phyloP scores from a whole-genome alignment of 495 filamentous ascomycete species.

The Neurospora intermedia region DNA sequence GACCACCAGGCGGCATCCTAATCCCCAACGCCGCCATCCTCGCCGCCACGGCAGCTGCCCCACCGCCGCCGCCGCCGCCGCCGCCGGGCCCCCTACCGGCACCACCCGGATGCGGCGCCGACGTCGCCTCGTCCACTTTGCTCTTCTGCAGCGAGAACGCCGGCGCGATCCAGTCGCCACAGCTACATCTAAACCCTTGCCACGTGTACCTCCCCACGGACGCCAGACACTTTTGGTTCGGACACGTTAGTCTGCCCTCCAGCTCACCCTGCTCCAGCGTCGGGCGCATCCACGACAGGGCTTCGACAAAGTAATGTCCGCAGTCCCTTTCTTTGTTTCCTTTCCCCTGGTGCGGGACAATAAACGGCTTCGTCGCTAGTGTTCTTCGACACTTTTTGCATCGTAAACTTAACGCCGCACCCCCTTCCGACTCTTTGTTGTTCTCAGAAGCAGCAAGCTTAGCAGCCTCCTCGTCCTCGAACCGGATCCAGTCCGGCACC shows the following conservation, averaged over 20 bases:
- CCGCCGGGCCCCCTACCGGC: not conserved
- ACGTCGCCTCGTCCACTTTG: conserved; percentile 62
- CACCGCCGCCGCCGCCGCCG: not conserved
- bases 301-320: conserved; percentile 80
- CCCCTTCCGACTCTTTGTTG: conserved; percentile 5
- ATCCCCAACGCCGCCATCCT: conserved; percentile 21
- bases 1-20: conserved; percentile 21
- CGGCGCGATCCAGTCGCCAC: conserved; percentile 83
- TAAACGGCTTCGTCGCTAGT: conserved; percentile 31
- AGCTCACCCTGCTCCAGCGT: conserved; percentile 66
- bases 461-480: conserved; percentile 61
- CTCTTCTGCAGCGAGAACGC: conserved; percentile 75
- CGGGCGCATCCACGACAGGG: conserved; percentile 85
- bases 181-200: conserved; percentile 91
- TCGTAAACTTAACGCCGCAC: conserved; percentile 35
- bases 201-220: conserved; percentile 90
- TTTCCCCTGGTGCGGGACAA: conserved; percentile 27
- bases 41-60: conserved; percentile 6
- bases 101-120: not conserved
- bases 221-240: conserved; percentile 59
- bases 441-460: not conserved
- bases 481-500: conserved; percentile 61
- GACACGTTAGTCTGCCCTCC: conserved; percentile 74
- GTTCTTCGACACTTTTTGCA: conserved; percentile 56
- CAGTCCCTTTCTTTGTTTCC: conserved; percentile 34